Evolutionary conservation across 495 filamentous ascomycete species (phyloP).

Genomic region (Aspergillus cavernicola): DNA sequence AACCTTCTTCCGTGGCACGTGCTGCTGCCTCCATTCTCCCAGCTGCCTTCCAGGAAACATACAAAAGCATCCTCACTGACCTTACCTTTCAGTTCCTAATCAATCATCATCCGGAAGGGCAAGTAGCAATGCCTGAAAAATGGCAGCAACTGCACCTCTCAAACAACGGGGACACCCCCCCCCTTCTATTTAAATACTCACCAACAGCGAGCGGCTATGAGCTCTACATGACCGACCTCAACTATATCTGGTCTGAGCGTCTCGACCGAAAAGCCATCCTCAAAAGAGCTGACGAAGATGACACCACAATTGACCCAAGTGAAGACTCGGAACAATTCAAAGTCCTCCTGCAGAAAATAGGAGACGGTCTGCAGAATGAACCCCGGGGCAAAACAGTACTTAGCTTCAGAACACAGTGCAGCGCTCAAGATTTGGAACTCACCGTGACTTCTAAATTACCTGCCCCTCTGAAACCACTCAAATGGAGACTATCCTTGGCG

Average conservation of each 20-base stretch:
- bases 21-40: slow-evolving; percentile 12
- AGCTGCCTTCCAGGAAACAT: background rate
- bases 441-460: slow-evolving; percentile 60
- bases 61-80: background rate
- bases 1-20: slow-evolving; percentile 19
- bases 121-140: slow-evolving; percentile 30
- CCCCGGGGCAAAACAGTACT: slow-evolving; percentile 34
- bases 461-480: slow-evolving; percentile 60
- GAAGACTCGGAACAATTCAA: slow-evolving; percentile 68
- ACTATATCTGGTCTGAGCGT: slow-evolving; percentile 76
- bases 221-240: slow-evolving; percentile 78
- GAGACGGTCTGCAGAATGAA: slow-evolving; percentile 52
- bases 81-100: too few relatives aligned
- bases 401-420: slow-evolving; percentile 17
- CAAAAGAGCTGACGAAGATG: slow-evolving; percentile 57
- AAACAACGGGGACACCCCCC: slow-evolving; percentile 29
- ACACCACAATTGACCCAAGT: slow-evolving; percentile 80
- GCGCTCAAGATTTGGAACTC: slow-evolving; percentile 49
- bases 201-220: slow-evolving; percentile 59
- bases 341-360: slow-evolving; percentile 70
- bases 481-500: slow-evolving; percentile 62
- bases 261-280: slow-evolving; percentile 62
- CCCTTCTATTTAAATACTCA: slow-evolving; percentile 51
- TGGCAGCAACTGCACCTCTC: slow-evolving; percentile 36
- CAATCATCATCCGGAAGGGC: background rate